Conservation (phyloP, 148 eudicot species). For the Camellia granthamiana region DNA sequence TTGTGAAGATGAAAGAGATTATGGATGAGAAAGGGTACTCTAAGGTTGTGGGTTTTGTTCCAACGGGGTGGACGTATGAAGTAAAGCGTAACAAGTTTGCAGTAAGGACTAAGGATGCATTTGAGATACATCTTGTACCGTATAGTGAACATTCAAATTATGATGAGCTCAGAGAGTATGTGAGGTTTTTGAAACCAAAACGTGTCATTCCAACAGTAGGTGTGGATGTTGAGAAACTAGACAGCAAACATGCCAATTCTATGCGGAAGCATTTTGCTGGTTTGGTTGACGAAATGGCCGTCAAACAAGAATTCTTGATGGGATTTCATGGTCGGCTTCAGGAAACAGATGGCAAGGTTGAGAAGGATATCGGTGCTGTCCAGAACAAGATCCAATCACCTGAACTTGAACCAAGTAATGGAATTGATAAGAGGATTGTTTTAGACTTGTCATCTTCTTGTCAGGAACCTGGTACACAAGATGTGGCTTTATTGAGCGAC, state of each 20-base stretch:
- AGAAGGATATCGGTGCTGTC: conserved; percentile 23
- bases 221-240: conserved; percentile 75
- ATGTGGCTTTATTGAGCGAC: conserved; percentile 31
- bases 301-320: conserved; percentile 82
- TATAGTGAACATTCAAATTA: conserved; percentile 97
- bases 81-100: conserved; percentile 87
- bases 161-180: conserved; percentile 91
- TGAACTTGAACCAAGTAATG: conserved; percentile 22
- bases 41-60: conserved; percentile 95
- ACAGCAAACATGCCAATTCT: conserved; percentile 73
- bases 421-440: conserved; percentile 20
- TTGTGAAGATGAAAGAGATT: conserved; percentile 68
- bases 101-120: conserved; percentile 73
- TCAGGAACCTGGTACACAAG: conserved; percentile 27
- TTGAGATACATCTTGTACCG: conserved; percentile 95
- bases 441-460: conserved; percentile 19
- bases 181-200: conserved; percentile 83
- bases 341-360: conserved; percentile 25
- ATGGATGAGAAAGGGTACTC: conserved; percentile 75
- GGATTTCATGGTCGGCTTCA: conserved; percentile 45
- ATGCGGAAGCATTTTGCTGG: conserved; percentile 93
- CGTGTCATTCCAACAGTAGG: conserved; percentile 92
- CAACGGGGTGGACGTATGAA: conserved; percentile 99
- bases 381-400: conserved; percentile 1
- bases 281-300: conserved; percentile 90